Base-by-base conservation (phyloP, 1,284 basidiomycete species). In the Ceraceosorus guamensis region DNA sequence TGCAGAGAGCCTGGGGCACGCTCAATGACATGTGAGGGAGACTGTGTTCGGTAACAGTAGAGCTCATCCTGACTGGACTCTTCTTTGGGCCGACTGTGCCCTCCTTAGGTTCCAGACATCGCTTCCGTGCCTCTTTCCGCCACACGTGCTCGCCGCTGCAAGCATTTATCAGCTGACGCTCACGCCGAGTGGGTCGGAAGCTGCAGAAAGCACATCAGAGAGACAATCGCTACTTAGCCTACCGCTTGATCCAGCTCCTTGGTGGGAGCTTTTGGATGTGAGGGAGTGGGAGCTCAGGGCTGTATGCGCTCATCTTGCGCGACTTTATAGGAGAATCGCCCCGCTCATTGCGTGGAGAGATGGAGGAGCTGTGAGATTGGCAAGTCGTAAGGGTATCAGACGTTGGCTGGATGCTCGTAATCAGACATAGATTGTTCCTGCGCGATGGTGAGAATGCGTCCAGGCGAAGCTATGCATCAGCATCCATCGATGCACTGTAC, bases 111-210 rank as follows among this genome's bases (percentile, higher is more conserved):
- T 93, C 44, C 89, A 93, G 77, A 91, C 92, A 0, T 88, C 90
- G 0, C 85, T 92, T 0, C 92, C 92, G 74, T 86, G 88, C 0
- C 77, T 91, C 2, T 91, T 91, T 66, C 84, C 88, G 11, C 83
- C 92, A 4, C 89, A 90, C 6, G 87, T 87, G 1, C 86, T 96
- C 31, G 90, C 92, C 33, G 86, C 87, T 70, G 87, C 89, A 0
- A 62, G 68, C 5, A 70, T 75, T 39, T 71, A 71, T 37, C 35
- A 37, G 24, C 33, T 48, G n/a, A 51, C 57, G 31, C 59, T 72
- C 5, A 61, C 24, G 24, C 24, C 24, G 2, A 24, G 24, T 24
- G 24, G 24, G 24, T 24, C 24, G 24, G 24, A 24, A 24, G 24
- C 24, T 24, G 3, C 24, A 24, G 24, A 24, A 24, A 24, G 24